phyloP scores from a whole-genome alignment of 2,329 filamentous ascomycete genomes.

The Aspergillus amoenus region DNA sequence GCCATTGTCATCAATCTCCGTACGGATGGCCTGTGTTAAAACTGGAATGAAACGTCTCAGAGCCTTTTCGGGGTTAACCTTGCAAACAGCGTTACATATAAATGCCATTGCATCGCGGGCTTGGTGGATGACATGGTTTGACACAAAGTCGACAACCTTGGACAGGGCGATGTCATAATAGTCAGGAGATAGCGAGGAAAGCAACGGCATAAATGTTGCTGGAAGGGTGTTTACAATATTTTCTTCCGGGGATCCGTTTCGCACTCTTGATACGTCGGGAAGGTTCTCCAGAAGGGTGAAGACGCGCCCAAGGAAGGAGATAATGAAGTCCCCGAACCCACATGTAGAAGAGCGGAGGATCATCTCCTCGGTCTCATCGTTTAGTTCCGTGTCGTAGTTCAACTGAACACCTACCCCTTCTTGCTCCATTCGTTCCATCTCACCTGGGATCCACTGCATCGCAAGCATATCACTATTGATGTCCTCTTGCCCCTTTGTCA shows the following conservation, averaged over 20 bases:
- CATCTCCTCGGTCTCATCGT: conserved; percentile 79
- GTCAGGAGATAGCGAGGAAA: conserved; percentile 87
- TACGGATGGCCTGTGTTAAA: conserved; percentile 85
- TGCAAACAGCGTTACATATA: conserved; percentile 94
- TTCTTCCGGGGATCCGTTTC: conserved; percentile 90
- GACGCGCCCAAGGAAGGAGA: conserved; percentile 87
- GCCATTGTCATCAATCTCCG: conserved; percentile 94
- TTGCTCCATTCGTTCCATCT: conserved; percentile 90
- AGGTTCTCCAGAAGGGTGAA: conserved; percentile 95
- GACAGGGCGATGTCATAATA: conserved; percentile 89
- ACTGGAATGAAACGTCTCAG: conserved; percentile 88
- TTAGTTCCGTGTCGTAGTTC: conserved; percentile 78
- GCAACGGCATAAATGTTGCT: conserved; percentile 83
- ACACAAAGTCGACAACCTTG: conserved; percentile 88
- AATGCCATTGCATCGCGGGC: conserved; percentile 97
- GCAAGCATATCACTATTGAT: conserved; percentile 74
- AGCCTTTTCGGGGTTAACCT: conserved; percentile 91
- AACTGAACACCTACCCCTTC: conserved; percentile 83
- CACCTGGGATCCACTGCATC: conserved; percentile 88
- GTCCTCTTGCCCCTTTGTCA: conserved; percentile 67
- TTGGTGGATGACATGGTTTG: conserved; percentile 93
- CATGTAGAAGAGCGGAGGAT: conserved; percentile 93
- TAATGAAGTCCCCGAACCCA: conserved; percentile 87
- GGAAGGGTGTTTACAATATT: conserved; percentile 95
- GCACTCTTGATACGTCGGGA: conserved; percentile 82